Evolutionary conservation across 1,284 basidiomycete genomes (phyloP).

Genomic region (Fomitopsis palustris): DNA sequence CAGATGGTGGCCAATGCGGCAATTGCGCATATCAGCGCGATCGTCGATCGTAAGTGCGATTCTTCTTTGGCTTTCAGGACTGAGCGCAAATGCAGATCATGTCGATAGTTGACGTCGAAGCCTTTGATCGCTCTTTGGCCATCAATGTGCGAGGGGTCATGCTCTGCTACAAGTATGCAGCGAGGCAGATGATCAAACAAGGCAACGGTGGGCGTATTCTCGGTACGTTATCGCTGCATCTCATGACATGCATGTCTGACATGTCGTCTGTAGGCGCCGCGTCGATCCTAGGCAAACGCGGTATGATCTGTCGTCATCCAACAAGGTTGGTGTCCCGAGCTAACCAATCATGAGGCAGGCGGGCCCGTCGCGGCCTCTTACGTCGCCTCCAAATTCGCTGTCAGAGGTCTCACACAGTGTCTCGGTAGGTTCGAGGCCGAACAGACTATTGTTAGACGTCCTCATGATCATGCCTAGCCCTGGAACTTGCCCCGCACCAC

Average conservation of each 20-base stretch:
- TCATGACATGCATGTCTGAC: background rate
- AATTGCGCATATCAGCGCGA: slow-evolving; percentile 7
- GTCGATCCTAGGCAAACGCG: slow-evolving; percentile 16
- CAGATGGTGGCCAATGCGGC: slow-evolving; percentile 29
- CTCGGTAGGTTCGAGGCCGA: slow-evolving; percentile 7
- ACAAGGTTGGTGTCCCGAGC: background rate
- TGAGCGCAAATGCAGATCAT: background rate
- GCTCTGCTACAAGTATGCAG: slow-evolving; percentile 28
- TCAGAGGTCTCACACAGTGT: slow-evolving; percentile 24
- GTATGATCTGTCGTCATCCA: background rate
- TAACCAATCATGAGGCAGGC: background rate
- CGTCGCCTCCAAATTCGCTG: slow-evolving; percentile 24
- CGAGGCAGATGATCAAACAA: slow-evolving; percentile 27
- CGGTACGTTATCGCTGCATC: slow-evolving; percentile 6
- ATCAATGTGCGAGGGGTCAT: slow-evolving; percentile 26
- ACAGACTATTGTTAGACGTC: background rate
- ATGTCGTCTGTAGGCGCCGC: slow-evolving; percentile 10
- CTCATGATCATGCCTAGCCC: slow-evolving; percentile 5
- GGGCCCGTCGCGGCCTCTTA: slow-evolving; percentile 9
- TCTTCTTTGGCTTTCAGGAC: background rate
- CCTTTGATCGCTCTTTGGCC: slow-evolving; percentile 15
- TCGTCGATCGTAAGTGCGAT: slow-evolving; percentile 19
- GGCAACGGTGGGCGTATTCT: slow-evolving; percentile 26
- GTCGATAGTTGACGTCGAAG: slow-evolving; percentile 2
- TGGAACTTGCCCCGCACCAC: slow-evolving; percentile 12